Evolutionary conservation across 805 yeast species (phyloP).

Genomic region (Blastobotrys mokoenaii): DNA sequence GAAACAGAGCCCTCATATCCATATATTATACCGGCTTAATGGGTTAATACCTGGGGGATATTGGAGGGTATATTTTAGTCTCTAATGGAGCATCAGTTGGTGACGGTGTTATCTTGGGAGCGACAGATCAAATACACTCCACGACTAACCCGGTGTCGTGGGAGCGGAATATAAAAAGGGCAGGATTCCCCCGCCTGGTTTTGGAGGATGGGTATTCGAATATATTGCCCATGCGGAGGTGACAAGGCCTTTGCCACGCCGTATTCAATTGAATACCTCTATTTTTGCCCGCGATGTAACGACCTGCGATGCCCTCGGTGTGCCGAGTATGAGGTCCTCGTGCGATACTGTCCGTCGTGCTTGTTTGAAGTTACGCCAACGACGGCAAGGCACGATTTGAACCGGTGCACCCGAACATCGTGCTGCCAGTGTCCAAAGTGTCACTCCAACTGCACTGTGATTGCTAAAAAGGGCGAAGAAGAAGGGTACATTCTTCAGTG

Average conservation of each 20-base stretch:
- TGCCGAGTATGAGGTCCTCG: conserved; percentile 27
- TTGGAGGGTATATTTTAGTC: too few species aligned
- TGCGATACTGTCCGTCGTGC: conserved; percentile 31
- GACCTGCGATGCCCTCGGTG: conserved; percentile 31
- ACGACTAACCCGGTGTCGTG: too few species aligned
- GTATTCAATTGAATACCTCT: conserved; percentile 24
- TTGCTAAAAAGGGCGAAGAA: conserved; percentile 1
- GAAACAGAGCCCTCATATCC: too few species aligned
- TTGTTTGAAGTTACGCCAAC: conserved; percentile 24
- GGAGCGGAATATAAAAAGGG: too few species aligned
- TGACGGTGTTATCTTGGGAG: too few species aligned
- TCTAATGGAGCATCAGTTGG: too few species aligned
- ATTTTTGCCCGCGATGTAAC: conserved; percentile 30
- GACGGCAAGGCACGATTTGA: conserved; percentile 19
- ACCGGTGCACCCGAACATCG: conserved; percentile 26
- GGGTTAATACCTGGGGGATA: too few species aligned
- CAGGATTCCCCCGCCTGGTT: too few species aligned
- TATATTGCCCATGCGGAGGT: conserved; percentile 5
- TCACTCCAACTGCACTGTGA: conserved; percentile 13
- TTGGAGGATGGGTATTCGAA: not conserved
- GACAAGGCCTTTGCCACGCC: conserved; percentile 11
- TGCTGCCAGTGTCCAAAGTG: conserved; percentile 31
- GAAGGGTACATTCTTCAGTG: conserved; percentile 15
- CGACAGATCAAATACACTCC: too few species aligned
- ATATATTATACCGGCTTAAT: too few species aligned